phyloP scores from a whole-genome alignment of 331 rosid genomes.

The Pyrus hybrid region DNA sequence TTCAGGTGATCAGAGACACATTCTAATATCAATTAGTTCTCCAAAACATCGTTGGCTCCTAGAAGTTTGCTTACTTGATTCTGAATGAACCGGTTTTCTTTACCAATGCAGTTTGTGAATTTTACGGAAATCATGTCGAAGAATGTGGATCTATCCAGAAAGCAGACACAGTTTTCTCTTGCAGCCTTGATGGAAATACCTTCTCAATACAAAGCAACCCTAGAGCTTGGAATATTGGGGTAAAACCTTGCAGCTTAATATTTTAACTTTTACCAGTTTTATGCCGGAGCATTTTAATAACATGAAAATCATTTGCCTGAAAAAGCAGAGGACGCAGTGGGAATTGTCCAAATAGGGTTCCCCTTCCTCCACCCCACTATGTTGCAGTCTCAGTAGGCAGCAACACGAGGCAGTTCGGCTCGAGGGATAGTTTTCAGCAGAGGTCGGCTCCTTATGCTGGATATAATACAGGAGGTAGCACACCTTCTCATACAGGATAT shows the following conservation, averaged over 20 bases:
- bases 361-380: conserved; percentile 75
- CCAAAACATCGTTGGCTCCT: not conserved
- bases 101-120: conserved; percentile 66
- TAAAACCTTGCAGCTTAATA: conserved; percentile 9
- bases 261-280: not conserved
- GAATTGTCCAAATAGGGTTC: conserved; percentile 48
- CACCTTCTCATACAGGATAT: conserved; percentile 22
- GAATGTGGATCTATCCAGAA: conserved; percentile 39
- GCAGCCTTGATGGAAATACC: conserved; percentile 95
- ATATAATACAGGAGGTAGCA: conserved; percentile 21
- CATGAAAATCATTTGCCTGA: not conserved
- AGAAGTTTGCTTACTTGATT: conserved; percentile 5
- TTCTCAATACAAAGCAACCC: conserved; percentile 81
- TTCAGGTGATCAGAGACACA: conserved; percentile 49
- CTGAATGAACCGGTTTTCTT: not conserved
- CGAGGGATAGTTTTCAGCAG: conserved; percentile 47
- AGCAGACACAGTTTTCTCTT: conserved; percentile 69
- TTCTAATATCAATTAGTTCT: not conserved
- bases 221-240: conserved; percentile 83
- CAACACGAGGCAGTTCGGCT: conserved; percentile 17
- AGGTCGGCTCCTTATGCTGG: conserved; percentile 13
- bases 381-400: conserved; percentile 22
- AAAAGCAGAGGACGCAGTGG: conserved; percentile 39
- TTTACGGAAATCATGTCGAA: conserved; percentile 71
- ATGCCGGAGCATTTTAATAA: not conserved